Evolutionary conservation across 2,329 filamentous ascomycete genomes (phyloP).

Genomic region (Penicillium corylophilum): DNA sequence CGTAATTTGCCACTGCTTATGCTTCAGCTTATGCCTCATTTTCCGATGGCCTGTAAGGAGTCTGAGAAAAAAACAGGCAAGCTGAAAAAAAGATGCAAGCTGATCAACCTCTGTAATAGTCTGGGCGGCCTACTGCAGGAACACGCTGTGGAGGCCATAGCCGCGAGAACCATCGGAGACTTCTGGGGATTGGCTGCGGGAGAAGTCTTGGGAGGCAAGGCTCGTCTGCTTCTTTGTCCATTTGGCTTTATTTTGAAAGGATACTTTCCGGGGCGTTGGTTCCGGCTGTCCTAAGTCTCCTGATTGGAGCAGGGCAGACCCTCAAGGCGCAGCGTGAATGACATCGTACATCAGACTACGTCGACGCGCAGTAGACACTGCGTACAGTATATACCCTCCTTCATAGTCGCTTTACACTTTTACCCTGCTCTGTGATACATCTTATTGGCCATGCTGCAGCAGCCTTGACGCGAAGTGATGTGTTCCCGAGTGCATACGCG

Average conservation of each 20-base stretch:
- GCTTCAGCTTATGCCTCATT: background rate
- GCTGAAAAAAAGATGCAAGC: background rate
- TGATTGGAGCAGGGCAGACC: conserved; percentile 9
- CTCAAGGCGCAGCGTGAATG: conserved; percentile 1
- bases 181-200: conserved; percentile 10
- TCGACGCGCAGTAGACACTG: background rate
- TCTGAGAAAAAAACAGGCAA: background rate
- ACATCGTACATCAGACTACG: conserved; percentile 7
- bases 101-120: conserved; percentile 3
- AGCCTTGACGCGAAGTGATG: conserved; percentile 24
- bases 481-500: conserved; percentile 21
- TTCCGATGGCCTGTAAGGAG: background rate
- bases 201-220: conserved; percentile 7
- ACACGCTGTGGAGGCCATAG: conserved; percentile 29
- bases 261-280: conserved; percentile 5
- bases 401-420: background rate
- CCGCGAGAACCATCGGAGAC: conserved; percentile 9
- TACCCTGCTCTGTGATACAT: conserved; percentile 11
- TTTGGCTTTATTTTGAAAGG: too few relatives aligned
- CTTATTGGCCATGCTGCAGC: conserved; percentile 17
- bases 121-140: conserved; percentile 39
- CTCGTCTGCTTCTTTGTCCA: conserved; percentile 11
- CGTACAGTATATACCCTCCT: background rate
- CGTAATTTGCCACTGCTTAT: background rate
- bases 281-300: conserved; percentile 3